phyloP scores from a whole-genome alignment of 139 green algal species.

The Trebouxia sp. region DNA sequence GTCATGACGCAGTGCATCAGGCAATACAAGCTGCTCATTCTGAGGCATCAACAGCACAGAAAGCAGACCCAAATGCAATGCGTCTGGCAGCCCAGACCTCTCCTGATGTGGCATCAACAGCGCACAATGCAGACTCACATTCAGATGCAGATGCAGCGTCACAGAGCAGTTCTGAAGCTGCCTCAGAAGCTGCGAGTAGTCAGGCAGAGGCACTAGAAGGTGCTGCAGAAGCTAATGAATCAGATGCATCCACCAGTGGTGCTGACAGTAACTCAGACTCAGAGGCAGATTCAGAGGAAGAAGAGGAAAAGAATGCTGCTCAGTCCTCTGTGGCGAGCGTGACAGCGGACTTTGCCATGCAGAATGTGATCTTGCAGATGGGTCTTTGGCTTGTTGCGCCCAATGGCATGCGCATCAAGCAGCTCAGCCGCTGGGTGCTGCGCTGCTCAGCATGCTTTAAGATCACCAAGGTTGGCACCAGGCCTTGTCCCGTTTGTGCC shows the following conservation, averaged over 20 bases:
- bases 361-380: slow-evolving; percentile 97
- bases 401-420: slow-evolving; percentile 77
- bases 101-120: too few species aligned
- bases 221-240: not conserved
- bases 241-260: not conserved
- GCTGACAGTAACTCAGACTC: not conserved
- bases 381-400: slow-evolving; percentile 75
- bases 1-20: too few species aligned
- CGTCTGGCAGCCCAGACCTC: too few species aligned
- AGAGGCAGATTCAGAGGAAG: slow-evolving; percentile 11
- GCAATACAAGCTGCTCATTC: too few species aligned
- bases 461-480: slow-evolving; percentile 58
- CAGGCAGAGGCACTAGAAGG: too few species aligned
- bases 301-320: not conserved
- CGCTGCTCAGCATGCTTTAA: slow-evolving; percentile 85
- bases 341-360: slow-evolving; percentile 96
- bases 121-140: too few species aligned
- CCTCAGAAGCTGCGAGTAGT: too few species aligned
- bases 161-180: too few species aligned
- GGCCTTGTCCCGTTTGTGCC: too few species aligned
- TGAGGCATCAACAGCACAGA: too few species aligned
- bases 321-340: slow-evolving; percentile 42
- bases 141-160: too few species aligned
- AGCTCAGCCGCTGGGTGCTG: slow-evolving; percentile 73
- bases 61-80: too few species aligned